Percentiles rank a stretch among this genome's conserved stretches.
These are phyloP conservation scores for Oryza australiensis DNA, from an alignment of 176 grass and related monocot genomes.

Conservation along the genomic window DNA sequence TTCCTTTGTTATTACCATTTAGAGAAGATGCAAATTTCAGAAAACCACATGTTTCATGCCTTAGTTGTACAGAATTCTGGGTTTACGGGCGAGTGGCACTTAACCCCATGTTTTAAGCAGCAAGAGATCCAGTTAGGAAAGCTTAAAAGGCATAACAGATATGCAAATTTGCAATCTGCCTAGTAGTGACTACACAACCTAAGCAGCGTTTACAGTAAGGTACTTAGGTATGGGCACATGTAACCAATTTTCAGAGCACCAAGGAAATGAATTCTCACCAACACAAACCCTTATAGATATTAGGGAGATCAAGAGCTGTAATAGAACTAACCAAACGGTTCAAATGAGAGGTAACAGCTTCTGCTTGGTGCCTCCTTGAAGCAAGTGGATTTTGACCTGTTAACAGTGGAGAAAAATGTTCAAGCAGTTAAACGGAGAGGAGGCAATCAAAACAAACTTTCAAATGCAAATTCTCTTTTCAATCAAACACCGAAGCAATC, in stretches of 20 bases:
- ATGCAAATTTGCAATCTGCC: background rate
- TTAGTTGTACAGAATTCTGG: background rate
- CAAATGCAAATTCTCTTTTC: background rate
- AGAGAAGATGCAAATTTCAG: background rate
- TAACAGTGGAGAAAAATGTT: slow-evolving; percentile 9
- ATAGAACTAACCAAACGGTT: slow-evolving; percentile 41
- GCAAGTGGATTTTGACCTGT: slow-evolving; percentile 43
- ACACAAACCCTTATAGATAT: background rate
- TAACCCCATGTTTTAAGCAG: background rate
- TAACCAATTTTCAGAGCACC: background rate
- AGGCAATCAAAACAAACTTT: background rate
- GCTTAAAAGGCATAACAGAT: background rate
- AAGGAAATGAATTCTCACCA: background rate
- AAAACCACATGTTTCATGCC: background rate
- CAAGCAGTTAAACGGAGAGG: background rate
- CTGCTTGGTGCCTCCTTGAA: slow-evolving; percentile 33
- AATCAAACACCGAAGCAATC: background rate
- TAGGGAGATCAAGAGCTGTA: background rate
- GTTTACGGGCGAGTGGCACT: background rate
- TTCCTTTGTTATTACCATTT: background rate
- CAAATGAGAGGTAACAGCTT: slow-evolving; percentile 21
- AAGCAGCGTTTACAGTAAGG: background rate
- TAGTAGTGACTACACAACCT: background rate
- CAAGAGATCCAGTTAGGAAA: background rate
- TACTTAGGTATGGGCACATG: background rate